Evolutionary conservation across 129 eudicot genomes (phyloP).

Genomic region (Centaurea solstitialis): DNA sequence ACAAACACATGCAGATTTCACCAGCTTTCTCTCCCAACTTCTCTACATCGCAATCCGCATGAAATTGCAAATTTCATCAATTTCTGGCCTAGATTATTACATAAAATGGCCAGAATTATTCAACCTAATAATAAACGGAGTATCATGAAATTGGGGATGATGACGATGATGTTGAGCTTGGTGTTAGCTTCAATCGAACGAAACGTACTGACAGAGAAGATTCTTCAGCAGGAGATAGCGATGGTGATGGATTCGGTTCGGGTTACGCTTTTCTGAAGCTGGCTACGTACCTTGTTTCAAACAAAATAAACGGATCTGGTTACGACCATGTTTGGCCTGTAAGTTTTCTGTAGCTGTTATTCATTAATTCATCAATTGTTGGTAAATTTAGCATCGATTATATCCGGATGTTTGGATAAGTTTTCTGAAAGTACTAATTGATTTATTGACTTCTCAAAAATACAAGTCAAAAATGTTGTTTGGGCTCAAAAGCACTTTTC

Average conservation of each 20-base stretch:
- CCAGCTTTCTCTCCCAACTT: not conserved
- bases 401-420: too few species aligned
- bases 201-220: conserved; percentile 32
- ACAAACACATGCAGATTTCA: not conserved
- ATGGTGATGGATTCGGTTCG: conserved; percentile 27
- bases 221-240: not conserved
- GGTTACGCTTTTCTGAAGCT: conserved; percentile 23
- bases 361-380: not conserved
- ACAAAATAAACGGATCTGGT: conserved; percentile 51
- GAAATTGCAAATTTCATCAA: not conserved
- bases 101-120: not conserved
- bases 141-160: conserved; percentile 33
- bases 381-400: not conserved
- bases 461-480: too few species aligned
- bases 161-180: conserved; percentile 47
- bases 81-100: not conserved
- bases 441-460: too few species aligned
- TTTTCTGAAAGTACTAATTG: too few species aligned
- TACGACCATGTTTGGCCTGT: conserved; percentile 99
- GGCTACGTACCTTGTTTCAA: conserved; percentile 56
- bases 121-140: conserved; percentile 33
- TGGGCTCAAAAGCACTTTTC: too few species aligned
- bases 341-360: conserved; percentile 22
- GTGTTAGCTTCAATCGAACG: conserved; percentile 60
- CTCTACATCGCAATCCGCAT: not conserved